These are phyloP conservation scores for Exophiala aquamarina DNA, from an alignment of 2,329 filamentous ascomycete genomes.

Conservation along the genomic window DNA sequence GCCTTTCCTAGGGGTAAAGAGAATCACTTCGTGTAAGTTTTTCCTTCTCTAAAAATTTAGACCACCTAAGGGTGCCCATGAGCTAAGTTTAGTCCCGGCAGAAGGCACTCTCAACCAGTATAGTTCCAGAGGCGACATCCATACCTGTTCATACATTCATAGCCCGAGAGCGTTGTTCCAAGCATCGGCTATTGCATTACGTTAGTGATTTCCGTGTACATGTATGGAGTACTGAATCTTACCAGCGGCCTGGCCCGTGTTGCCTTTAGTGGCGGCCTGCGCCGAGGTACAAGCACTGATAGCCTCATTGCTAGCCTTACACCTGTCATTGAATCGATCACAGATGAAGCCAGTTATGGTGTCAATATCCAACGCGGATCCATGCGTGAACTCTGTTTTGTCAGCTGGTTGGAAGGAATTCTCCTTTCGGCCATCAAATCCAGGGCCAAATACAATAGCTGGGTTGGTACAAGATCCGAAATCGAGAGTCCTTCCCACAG, in stretches of 20 bases:
- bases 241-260: constrained; percentile 15
- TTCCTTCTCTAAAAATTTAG: too few relatives aligned
- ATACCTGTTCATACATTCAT: too few relatives aligned
- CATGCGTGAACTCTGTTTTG: constrained; percentile 51
- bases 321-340: constrained; percentile 39
- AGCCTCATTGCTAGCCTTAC: constrained; percentile 32
- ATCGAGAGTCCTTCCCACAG: constrained; percentile 27
- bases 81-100: too few relatives aligned
- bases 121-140: too few relatives aligned
- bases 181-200: too few relatives aligned
- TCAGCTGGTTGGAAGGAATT: constrained; percentile 46
- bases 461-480: constrained; percentile 51
- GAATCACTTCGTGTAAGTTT: too few relatives aligned
- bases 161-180: too few relatives aligned
- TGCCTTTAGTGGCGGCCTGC: constrained; percentile 10
- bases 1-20: too few relatives aligned
- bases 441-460: constrained; percentile 48
- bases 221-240: too few relatives aligned
- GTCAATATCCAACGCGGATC: constrained; percentile 50
- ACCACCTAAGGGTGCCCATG: too few relatives aligned
- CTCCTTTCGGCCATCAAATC: constrained; percentile 49
- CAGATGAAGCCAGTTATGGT: constrained; percentile 52
- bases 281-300: constrained; percentile 10
- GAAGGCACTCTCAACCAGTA: too few relatives aligned
- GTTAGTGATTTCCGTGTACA: too few relatives aligned